Evolutionary conservation across 2,329 filamentous ascomycete genomes (phyloP).

Genomic region (Ophiostoma himal-ulmi): DNA sequence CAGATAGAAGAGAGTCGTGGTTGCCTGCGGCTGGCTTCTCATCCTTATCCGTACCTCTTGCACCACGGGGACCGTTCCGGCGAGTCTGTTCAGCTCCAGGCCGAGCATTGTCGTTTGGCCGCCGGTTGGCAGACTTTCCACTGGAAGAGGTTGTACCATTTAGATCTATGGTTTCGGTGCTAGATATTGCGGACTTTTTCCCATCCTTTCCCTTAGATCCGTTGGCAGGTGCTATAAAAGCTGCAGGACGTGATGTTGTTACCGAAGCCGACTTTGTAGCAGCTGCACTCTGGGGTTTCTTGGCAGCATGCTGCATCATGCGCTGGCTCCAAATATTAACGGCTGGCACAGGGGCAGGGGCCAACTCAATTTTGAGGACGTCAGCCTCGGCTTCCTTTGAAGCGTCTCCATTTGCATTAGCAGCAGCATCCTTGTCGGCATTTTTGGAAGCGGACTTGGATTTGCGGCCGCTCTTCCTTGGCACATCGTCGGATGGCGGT

Average conservation of each 20-base stretch:
- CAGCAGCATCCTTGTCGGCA: conserved; percentile 48
- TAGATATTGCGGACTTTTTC: conserved; percentile 24
- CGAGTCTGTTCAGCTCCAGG: conserved; percentile 36
- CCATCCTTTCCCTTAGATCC: conserved; percentile 22
- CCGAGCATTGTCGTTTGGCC: conserved; percentile 38
- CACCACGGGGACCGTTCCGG: conserved; percentile 42
- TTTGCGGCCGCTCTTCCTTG: conserved; percentile 55
- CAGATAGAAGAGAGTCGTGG: conserved; percentile 50
- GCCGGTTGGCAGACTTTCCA: conserved; percentile 38
- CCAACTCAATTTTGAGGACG: conserved; percentile 58
- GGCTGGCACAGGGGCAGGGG: conserved; percentile 72
- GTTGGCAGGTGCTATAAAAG: conserved; percentile 19
- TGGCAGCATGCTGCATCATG: conserved; percentile 57
- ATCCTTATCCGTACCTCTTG: conserved; percentile 42
- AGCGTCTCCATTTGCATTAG: conserved; percentile 10
- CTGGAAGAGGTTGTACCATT: conserved; percentile 36
- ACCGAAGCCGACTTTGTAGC: background rate
- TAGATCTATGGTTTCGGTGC: conserved; percentile 12
- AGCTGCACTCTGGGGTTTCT: conserved; percentile 35
- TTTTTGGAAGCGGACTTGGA: conserved; percentile 54
- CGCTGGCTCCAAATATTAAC: conserved; percentile 88
- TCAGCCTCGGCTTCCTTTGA: conserved; percentile 40
- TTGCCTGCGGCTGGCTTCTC: conserved; percentile 29
- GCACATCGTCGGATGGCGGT: conserved; percentile 47
- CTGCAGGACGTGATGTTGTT: conserved; percentile 21